Conservation (phyloP, 805 yeast genomes). For the Wickerhamiella lipophila region DNA sequence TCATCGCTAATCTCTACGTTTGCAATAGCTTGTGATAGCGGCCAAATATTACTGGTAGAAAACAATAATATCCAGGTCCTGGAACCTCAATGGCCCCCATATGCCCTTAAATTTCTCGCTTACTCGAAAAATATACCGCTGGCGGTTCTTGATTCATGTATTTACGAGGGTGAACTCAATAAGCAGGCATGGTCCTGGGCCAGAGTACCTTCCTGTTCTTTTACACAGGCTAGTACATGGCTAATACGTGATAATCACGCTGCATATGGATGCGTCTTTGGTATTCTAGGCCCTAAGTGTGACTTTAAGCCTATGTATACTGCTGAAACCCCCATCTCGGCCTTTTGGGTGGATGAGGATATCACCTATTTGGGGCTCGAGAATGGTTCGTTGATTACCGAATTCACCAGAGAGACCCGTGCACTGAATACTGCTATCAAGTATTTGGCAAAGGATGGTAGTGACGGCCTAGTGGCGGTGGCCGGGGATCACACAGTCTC, state of each 20-base stretch:
- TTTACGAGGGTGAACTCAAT: not conserved
- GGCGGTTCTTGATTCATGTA: not conserved
- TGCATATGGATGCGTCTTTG: not conserved
- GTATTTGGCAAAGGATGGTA: not conserved
- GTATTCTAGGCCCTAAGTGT: not conserved
- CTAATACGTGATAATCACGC: not conserved
- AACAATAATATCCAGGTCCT: slow-evolving; percentile 13
- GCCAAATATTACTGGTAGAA: slow-evolving; percentile 11
- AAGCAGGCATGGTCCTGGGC: slow-evolving; percentile 4
- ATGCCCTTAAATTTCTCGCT: slow-evolving; percentile 1
- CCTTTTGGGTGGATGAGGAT: not conserved
- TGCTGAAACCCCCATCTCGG: not conserved
- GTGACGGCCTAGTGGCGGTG: not conserved
- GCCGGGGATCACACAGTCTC: not conserved
- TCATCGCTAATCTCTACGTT: not conserved
- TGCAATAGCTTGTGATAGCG: slow-evolving; percentile 7
- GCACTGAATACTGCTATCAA: not conserved
- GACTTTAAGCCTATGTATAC: not conserved
- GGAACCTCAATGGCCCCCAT: slow-evolving; percentile 8
- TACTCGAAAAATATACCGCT: not conserved
- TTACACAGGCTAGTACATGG: not conserved
- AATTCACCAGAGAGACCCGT: not conserved
- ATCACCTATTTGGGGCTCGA: slow-evolving; percentile 8
- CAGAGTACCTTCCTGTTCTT: not conserved
- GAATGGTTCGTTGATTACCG: slow-evolving; percentile 5